phyloP scores from a whole-genome alignment of 2,329 filamentous ascomycete genomes.

The Apiospora phragmitis region DNA sequence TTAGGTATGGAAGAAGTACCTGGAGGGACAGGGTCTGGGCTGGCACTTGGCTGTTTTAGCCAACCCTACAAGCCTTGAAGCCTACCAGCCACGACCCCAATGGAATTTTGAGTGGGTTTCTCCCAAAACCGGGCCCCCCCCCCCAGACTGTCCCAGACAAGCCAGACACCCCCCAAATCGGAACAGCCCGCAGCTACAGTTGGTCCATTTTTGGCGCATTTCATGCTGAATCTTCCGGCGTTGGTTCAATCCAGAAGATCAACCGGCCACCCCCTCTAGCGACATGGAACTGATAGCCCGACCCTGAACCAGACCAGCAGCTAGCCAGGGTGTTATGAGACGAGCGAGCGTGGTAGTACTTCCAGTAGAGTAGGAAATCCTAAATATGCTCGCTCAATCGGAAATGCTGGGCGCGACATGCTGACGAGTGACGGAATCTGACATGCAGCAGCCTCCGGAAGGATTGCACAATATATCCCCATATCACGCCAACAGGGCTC shows the following conservation, averaged over 20 bases:
- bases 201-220: background rate
- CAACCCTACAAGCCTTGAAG: background rate
- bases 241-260: background rate
- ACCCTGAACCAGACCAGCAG: background rate
- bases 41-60: background rate
- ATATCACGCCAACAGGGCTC: background rate
- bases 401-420: background rate
- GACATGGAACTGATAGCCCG: background rate
- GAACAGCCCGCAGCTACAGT: constrained; percentile 1
- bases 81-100: background rate
- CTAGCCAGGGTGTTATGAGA: background rate
- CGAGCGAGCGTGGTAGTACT: background rate
- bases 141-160: background rate
- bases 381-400: background rate
- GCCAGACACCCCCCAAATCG: background rate
- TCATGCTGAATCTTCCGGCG: background rate
- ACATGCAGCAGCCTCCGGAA: constrained; percentile 1
- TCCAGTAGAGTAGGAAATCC: background rate
- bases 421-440: constrained; percentile 5
- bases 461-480: background rate
- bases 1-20: background rate
- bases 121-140: background rate
- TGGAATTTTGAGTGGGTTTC: background rate
- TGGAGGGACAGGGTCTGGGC: background rate
- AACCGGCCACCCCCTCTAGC: background rate